Evolutionary conservation across 1,284 basidiomycete species (phyloP).

Genomic region (Serendipita sp.): DNA sequence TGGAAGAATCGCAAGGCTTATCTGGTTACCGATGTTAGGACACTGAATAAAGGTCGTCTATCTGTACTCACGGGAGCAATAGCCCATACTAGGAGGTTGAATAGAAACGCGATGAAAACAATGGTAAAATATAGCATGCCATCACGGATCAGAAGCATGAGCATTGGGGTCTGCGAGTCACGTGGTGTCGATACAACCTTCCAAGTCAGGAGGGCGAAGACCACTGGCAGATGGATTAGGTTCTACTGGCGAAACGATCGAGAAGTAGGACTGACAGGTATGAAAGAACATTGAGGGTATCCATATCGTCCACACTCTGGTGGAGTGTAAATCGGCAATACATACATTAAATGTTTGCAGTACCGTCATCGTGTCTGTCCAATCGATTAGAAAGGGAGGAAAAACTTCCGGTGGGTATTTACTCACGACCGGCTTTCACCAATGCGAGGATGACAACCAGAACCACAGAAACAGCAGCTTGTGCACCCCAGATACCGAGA

Average conservation of each 20-base stretch:
- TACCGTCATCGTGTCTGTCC: neutral
- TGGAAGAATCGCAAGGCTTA: constrained; percentile 8
- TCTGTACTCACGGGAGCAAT: constrained; percentile 9
- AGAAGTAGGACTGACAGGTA: constrained; percentile 2
- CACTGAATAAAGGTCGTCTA: neutral
- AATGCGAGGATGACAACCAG: constrained; percentile 6
- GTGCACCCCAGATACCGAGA: constrained; percentile 7
- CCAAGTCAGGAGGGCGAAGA: constrained; percentile 7
- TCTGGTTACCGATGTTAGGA: constrained; percentile 1
- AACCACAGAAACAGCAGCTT: constrained; percentile 7
- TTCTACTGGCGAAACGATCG: neutral
- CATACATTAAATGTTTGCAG: constrained; percentile 6
- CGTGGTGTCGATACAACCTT: constrained; percentile 11
- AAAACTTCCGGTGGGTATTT: no score
- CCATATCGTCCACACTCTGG: constrained; percentile 10
- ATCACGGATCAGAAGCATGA: constrained; percentile 5
- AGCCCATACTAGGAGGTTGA: constrained; percentile 11
- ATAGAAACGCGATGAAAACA: constrained; percentile 11
- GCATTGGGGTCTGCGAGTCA: neutral
- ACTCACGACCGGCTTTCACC: constrained; percentile 8
- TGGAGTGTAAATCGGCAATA: constrained; percentile 6
- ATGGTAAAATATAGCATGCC: constrained; percentile 11
- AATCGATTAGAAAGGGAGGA: neutral
- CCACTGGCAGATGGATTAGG: constrained; percentile 2
- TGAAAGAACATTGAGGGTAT: constrained; percentile 11